Evolutionary conservation across 352 stramenopile species (phyloP).

Genomic region (Globisporangium rhizosaccharum): DNA sequence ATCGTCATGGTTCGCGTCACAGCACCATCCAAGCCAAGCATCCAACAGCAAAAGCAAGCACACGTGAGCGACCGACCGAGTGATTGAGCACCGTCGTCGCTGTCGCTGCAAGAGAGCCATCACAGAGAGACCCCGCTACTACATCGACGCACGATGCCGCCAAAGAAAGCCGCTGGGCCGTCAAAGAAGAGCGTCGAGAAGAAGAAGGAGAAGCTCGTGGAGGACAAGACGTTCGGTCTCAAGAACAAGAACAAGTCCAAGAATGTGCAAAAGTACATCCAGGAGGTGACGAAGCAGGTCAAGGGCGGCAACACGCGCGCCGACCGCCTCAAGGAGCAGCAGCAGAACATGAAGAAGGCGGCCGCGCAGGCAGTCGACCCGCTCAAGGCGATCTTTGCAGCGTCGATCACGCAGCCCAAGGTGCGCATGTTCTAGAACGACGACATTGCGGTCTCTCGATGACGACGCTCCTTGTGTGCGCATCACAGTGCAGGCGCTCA

Average conservation of each 20-base stretch:
- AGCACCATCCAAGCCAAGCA: too few relatives aligned
- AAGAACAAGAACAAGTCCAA: conserved; percentile 99
- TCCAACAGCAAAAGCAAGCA: too few relatives aligned
- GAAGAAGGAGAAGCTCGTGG: conserved; percentile 91
- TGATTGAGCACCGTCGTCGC: too few relatives aligned
- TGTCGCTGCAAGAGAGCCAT: too few relatives aligned
- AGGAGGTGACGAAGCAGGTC: conserved; percentile 87
- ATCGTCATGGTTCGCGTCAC: too few relatives aligned
- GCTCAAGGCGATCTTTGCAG: conserved; percentile 79
- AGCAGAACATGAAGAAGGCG: conserved; percentile 71
- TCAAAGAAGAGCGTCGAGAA: conserved; percentile 90
- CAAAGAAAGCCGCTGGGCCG: conserved; percentile 57
- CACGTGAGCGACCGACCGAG: too few relatives aligned
- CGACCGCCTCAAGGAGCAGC: conserved; percentile 72
- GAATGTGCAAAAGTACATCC: conserved; percentile 93
- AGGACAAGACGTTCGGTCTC: conserved; percentile 99
- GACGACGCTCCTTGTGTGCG: not conserved
- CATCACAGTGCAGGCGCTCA: too few relatives aligned
- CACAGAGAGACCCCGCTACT: too few relatives aligned
- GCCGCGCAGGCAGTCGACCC: conserved; percentile 60
- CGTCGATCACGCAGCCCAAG: conserved; percentile 85
- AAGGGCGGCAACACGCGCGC: conserved; percentile 75
- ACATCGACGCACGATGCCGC: conserved; percentile 39
- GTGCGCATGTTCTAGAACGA: conserved; percentile 15
- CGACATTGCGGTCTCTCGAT: conserved; percentile 6